Evolutionary conservation across 2,329 filamentous ascomycete genomes (phyloP).

Genomic region (Fusarium proliferatum): DNA sequence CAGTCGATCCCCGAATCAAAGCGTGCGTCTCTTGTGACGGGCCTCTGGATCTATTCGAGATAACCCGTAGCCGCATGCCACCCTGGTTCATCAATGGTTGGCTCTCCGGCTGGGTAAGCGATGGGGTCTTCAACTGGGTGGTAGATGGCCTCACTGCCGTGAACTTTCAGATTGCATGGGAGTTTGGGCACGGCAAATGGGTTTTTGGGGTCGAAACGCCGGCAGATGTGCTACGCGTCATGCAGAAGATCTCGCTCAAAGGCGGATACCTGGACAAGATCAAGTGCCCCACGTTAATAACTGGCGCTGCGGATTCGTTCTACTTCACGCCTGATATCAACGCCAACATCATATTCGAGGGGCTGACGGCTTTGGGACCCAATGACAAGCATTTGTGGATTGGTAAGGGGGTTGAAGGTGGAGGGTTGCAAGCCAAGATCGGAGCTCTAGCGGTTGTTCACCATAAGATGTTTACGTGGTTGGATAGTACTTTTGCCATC

Average conservation of each 20-base stretch:
- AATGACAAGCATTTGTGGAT: constrained; percentile 39
- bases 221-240: constrained; percentile 41
- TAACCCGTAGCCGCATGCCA: constrained; percentile 42
- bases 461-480: constrained; percentile 37
- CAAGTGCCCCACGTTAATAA: constrained; percentile 45
- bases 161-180: constrained; percentile 48
- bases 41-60: constrained; percentile 42
- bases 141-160: constrained; percentile 25
- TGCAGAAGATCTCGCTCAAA: constrained; percentile 34
- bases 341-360: constrained; percentile 19
- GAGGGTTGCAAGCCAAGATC: constrained; percentile 42
- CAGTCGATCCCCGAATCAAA: constrained; percentile 54
- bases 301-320: constrained; percentile 37
- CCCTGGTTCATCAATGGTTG: constrained; percentile 37
- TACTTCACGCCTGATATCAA: constrained; percentile 35
- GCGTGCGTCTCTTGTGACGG: constrained; percentile 54
- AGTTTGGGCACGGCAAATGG: constrained; percentile 41
- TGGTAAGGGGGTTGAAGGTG: constrained; percentile 13
- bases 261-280: constrained; percentile 37
- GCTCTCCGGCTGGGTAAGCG: constrained; percentile 38
- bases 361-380: constrained; percentile 3
- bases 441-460: constrained; percentile 33
- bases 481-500: constrained; percentile 40
- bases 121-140: constrained; percentile 43
- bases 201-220: constrained; percentile 43